A percentile compares a stretch with the other conserved stretches of the same genome.
phyloP scores from a whole-genome alignment of 306 rosid genomes.

The Cucurbita pepo region DNA sequence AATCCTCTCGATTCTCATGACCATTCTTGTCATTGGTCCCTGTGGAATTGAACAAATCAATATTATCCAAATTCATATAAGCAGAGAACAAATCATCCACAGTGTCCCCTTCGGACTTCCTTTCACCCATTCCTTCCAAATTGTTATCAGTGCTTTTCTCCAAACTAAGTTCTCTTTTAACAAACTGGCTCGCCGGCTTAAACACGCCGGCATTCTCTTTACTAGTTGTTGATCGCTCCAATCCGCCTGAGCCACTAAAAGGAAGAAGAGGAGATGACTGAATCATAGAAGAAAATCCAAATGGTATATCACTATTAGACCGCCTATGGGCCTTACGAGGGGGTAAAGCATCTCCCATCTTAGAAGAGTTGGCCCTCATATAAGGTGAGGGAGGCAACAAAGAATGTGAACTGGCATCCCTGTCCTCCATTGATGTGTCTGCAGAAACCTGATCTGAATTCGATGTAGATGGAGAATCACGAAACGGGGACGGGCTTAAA shows the following conservation, averaged over 20 bases:
- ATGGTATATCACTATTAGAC: constrained; percentile 82
- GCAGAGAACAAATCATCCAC: constrained; percentile 80
- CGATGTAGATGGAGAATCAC: constrained; percentile 50
- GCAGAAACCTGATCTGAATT: constrained; percentile 36
- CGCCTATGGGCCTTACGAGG: constrained; percentile 81
- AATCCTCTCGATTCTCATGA: constrained; percentile 63
- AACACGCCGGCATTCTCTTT: constrained; percentile 18
- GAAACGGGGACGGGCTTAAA: constrained; percentile 59
- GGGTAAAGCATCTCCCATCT: constrained; percentile 39
- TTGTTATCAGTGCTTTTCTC: constrained; percentile 31
- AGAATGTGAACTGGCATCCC: constrained; percentile 51
- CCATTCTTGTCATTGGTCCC: constrained; percentile 65
- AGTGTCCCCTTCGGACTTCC: constrained; percentile 84
- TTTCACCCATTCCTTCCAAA: constrained; percentile 64
- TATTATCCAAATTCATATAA: constrained; percentile 75
- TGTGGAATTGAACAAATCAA: constrained; percentile 56
- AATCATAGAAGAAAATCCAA: constrained; percentile 55
- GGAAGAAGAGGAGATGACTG: constrained; percentile 61
- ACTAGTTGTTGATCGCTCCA: constrained; percentile 25
- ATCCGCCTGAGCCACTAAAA: constrained; percentile 22
- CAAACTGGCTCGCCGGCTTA: constrained; percentile 36
- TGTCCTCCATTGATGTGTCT: constrained; percentile 78
- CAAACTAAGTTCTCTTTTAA: constrained; percentile 46
- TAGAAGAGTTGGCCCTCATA: constrained; percentile 18
- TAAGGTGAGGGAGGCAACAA: constrained; percentile 55